These are phyloP conservation scores for Colletotrichum shisoi DNA, from an alignment of 2,329 filamentous ascomycete species.

Conservation along the genomic window DNA sequence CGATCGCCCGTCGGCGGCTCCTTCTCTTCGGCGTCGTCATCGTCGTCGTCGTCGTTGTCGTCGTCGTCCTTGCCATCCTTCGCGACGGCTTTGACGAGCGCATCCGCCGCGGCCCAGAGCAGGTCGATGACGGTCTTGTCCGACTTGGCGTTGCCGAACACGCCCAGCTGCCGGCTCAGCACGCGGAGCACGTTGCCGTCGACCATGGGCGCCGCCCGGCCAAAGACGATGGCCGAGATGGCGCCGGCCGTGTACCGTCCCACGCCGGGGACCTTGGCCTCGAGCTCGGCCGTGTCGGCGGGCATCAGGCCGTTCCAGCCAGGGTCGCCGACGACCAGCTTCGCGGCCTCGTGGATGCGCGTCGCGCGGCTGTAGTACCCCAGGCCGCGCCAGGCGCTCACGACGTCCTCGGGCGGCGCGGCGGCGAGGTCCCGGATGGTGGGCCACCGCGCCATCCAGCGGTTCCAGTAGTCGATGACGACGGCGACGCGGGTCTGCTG, in stretches of 20 bases:
- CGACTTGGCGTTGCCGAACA: constrained; percentile 65
- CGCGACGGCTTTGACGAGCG: constrained; percentile 62
- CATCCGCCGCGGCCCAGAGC: constrained; percentile 66
- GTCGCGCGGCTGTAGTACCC: constrained; percentile 72
- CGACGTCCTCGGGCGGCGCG: constrained; percentile 63
- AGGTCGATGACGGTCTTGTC: constrained; percentile 62
- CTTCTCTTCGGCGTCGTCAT: constrained; percentile 40
- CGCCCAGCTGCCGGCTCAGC: constrained; percentile 66
- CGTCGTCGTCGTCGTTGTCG: constrained; percentile 31
- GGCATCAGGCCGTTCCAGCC: constrained; percentile 60
- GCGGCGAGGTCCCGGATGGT: constrained; percentile 64
- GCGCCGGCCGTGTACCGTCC: constrained; percentile 70
- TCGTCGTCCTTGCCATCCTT: constrained; percentile 45
- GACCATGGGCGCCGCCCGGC: constrained; percentile 65
- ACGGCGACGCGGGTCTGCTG: constrained; percentile 70
- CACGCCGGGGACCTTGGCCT: constrained; percentile 64
- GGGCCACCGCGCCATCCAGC: constrained; percentile 69
- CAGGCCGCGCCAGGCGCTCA: constrained; percentile 66
- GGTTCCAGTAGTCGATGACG: constrained; percentile 69
- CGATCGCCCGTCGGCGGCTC: constrained; percentile 53
- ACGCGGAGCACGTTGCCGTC: constrained; percentile 71
- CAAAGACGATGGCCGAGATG: constrained; percentile 69
- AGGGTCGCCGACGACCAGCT: constrained; percentile 56
- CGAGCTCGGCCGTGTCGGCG: constrained; percentile 53
- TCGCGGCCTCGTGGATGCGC: constrained; percentile 65